A percentile compares a stretch with the other conserved stretches of the same genome.
Evolutionary conservation across 2,329 filamentous ascomycete genomes (phyloP).

Genomic region (Penicillium brevicompactum): DNA sequence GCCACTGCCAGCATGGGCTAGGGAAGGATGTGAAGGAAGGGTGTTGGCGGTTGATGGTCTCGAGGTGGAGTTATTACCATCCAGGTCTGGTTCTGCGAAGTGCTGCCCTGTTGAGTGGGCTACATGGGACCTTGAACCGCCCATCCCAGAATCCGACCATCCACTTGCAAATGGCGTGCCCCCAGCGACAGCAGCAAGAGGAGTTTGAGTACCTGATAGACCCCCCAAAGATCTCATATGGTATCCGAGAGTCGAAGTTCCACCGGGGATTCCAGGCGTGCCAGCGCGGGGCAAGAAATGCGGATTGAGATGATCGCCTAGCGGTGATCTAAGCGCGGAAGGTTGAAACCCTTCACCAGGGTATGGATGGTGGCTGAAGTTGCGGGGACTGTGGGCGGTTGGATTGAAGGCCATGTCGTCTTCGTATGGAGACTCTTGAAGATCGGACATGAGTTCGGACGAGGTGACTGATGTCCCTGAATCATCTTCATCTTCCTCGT

Average conservation of each 20-base stretch:
- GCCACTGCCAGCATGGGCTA: slow-evolving; percentile 21
- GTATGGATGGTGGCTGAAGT: slow-evolving; percentile 29
- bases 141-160: slow-evolving; percentile 37
- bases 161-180: slow-evolving; percentile 43
- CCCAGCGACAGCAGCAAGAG: slow-evolving; percentile 49
- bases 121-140: slow-evolving; percentile 17
- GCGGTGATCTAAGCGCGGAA: slow-evolving; percentile 38
- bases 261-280: slow-evolving; percentile 51
- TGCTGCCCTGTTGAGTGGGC: slow-evolving; percentile 25
- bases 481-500: slow-evolving; percentile 72
- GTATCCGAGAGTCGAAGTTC: slow-evolving; percentile 53
- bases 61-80: slow-evolving; percentile 41
- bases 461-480: slow-evolving; percentile 42
- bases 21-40: slow-evolving; percentile 32
- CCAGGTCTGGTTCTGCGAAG: slow-evolving; percentile 36
- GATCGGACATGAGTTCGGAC: slow-evolving; percentile 33
- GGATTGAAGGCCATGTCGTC: slow-evolving; percentile 33
- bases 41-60: slow-evolving; percentile 48
- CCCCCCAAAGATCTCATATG: slow-evolving; percentile 52
- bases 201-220: slow-evolving; percentile 52
- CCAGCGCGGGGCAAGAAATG: slow-evolving; percentile 48
- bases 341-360: slow-evolving; percentile 32
- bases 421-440: slow-evolving; percentile 32
- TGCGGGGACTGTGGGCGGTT: slow-evolving; percentile 20
- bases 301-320: slow-evolving; percentile 42